These are phyloP conservation scores for Pezicula radicicola DNA, from an alignment of 2,329 filamentous ascomycete species.

Conservation along the genomic window DNA sequence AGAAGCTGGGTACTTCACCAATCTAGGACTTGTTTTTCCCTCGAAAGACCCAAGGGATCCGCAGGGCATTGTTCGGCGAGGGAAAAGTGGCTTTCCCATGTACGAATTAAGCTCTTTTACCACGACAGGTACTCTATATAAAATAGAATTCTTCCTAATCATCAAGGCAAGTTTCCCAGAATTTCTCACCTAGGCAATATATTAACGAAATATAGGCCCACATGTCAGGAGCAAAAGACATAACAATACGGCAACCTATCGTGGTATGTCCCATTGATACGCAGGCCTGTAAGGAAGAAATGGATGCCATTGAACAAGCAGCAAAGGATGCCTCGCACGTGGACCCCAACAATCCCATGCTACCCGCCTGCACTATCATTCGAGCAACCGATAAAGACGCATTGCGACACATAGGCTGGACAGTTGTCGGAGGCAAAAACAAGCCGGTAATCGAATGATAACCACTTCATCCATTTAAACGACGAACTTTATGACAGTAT, in stretches of 20 bases:
- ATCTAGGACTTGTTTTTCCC: conserved; percentile 86
- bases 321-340: conserved; percentile 89
- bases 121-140: conserved; percentile 90
- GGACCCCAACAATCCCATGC: conserved; percentile 85
- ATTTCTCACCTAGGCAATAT: not conserved
- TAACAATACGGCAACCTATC: conserved; percentile 84
- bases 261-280: conserved; percentile 95
- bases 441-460: conserved; percentile 62
- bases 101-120: conserved; percentile 91
- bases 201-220: conserved; percentile 61
- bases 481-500: conserved; percentile 1
- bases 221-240: conserved; percentile 83
- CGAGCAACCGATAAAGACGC: conserved; percentile 66
- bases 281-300: conserved; percentile 94
- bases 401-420: conserved; percentile 59
- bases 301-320: conserved; percentile 96
- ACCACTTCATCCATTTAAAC: not conserved
- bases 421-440: conserved; percentile 83
- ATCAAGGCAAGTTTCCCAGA: conserved; percentile 69
- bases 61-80: conserved; percentile 82
- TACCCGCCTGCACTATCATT: conserved; percentile 83
- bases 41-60: conserved; percentile 82
- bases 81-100: conserved; percentile 82
- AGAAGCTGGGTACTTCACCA: conserved; percentile 88
- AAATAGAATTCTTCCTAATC: conserved; percentile 94